Percentiles rank a stretch among this genome's conserved stretches.
phyloP scores from a whole-genome alignment of 1,284 basidiomycete species.

The Ganoderma lucidum region DNA sequence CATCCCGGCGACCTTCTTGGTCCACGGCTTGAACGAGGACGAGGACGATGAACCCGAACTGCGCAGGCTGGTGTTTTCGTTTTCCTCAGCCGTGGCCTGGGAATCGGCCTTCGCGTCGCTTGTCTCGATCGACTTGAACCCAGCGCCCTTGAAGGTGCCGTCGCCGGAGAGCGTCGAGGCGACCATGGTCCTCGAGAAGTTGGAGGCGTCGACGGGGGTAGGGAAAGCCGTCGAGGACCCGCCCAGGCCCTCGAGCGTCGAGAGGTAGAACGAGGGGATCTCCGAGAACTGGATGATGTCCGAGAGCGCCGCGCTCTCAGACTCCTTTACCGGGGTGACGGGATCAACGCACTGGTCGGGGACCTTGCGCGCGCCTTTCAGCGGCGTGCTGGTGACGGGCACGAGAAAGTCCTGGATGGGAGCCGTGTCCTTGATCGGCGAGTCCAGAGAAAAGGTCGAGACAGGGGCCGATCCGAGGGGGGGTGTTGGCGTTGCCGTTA shows the following conservation, averaged over 20 bases:
- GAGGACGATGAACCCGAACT: neutral
- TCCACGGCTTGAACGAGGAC: neutral
- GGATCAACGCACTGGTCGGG: neutral
- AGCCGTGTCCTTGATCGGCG: neutral
- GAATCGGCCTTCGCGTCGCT: neutral
- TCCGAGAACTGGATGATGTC: conserved; percentile 2
- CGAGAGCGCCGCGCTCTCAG: neutral
- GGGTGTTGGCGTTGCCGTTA: neutral
- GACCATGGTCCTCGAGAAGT: neutral
- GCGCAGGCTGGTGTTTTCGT: neutral
- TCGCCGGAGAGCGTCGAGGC: conserved; percentile 1
- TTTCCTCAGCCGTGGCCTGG: neutral
- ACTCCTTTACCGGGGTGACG: neutral
- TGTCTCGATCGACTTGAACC: neutral
- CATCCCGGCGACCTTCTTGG: neutral
- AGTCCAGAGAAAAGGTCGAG: neutral
- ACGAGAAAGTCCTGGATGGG: neutral
- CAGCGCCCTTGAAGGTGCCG: neutral
- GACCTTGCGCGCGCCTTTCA: neutral
- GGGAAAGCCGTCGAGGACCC: neutral
- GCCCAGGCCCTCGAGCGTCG: neutral
- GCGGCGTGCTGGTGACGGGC: neutral
- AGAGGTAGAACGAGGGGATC: neutral
- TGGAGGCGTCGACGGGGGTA: neutral
- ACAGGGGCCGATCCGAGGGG: neutral